Base-by-base conservation (phyloP, 306 rosid species). In the Cyamopsis tetragonoloba region DNA sequence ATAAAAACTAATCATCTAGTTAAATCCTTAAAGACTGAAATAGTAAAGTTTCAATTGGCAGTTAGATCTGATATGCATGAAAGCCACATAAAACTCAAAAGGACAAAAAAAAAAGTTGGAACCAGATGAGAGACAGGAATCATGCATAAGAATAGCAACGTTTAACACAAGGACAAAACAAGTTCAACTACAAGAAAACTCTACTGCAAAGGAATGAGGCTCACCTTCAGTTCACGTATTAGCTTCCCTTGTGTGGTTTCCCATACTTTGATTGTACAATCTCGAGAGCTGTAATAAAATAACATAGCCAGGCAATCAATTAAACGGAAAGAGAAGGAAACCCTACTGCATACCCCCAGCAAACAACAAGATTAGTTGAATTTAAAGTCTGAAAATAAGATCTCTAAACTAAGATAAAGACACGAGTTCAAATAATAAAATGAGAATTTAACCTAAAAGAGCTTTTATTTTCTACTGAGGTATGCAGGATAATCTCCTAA, bases 241-340 rank as follows among this genome's bases (percentile, higher is more conserved):
- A 90, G 84, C 82, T 90, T 93, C 81, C 99, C 99, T 59, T 93
- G 90, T 9, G 86, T 68, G 62, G 99, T 86, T 81, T 93, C 99
- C 97, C 97, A 93, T 53, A 88, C 89, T 69, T 90, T 93, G 65
- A 93, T 88, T 9, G 92, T 90, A 75, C 97, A 88, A 81, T 90
- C 99, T 74, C 86, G 91, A 19, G 99, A 90, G 64, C 97, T 93
- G 80, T 55, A 62, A 69, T 34, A 70, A 73, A 73, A 38, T 28
- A 71, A 63, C 28, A 49, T 22, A 23, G 67, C 69, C 43, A 55
- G 66, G 48, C n/a, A n/a, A n/a, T n/a, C n/a, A n/a, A n/a, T n/a
- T n/a, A 42, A 17, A 26, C 1, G 39, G 15, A 47, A 46, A 67
- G 2, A 3, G 56, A 35, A 14, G 14, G 27, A n/a, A n/a, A n/a